phyloP scores from a whole-genome alignment of 805 yeast species.

The Zygosaccharomyces rouxii region DNA sequence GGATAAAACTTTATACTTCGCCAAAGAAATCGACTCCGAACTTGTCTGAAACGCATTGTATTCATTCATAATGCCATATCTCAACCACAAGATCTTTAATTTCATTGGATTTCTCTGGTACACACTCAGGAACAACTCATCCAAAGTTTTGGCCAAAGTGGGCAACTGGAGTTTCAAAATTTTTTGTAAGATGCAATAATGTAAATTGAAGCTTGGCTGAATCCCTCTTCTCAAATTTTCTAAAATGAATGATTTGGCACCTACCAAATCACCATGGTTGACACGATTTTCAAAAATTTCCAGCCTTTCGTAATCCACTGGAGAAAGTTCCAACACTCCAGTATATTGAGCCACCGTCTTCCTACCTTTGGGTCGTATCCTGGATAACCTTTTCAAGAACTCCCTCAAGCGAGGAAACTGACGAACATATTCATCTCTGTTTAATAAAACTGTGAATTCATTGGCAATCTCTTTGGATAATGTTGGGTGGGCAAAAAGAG shows the following conservation, averaged over 20 bases:
- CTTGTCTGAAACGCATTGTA: constrained; percentile 3
- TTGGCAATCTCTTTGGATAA: constrained; percentile 22
- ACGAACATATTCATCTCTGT: constrained; percentile 10
- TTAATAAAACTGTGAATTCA: constrained; percentile 20
- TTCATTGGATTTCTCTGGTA: constrained; percentile 22
- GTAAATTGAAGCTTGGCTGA: constrained; percentile 20
- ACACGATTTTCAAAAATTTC: constrained; percentile 6
- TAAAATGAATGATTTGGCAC: constrained; percentile 15
- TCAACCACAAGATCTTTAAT: constrained; percentile 24
- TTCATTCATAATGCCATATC: constrained; percentile 12
- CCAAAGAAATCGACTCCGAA: constrained; percentile 4
- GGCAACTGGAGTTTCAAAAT: constrained; percentile 15
- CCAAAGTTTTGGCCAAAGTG: constrained; percentile 19
- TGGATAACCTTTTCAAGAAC: constrained; percentile 6
- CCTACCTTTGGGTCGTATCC: constrained; percentile 3
- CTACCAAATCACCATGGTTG: constrained; percentile 10
- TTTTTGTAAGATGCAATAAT: constrained; percentile 19
- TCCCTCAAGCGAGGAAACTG: constrained; percentile 15
- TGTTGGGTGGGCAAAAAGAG: constrained; percentile 19
- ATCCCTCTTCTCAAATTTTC: constrained; percentile 24
- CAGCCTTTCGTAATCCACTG: constrained; percentile 15
- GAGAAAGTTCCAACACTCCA: constrained; percentile 1
- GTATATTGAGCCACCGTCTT: constrained; percentile 10
- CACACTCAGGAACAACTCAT: constrained; percentile 15
- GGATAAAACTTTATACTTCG: constrained; percentile 5